These are phyloP conservation scores for Lepraria neglecta DNA, from an alignment of 495 filamentous ascomycete genomes.

Conservation along the genomic window DNA sequence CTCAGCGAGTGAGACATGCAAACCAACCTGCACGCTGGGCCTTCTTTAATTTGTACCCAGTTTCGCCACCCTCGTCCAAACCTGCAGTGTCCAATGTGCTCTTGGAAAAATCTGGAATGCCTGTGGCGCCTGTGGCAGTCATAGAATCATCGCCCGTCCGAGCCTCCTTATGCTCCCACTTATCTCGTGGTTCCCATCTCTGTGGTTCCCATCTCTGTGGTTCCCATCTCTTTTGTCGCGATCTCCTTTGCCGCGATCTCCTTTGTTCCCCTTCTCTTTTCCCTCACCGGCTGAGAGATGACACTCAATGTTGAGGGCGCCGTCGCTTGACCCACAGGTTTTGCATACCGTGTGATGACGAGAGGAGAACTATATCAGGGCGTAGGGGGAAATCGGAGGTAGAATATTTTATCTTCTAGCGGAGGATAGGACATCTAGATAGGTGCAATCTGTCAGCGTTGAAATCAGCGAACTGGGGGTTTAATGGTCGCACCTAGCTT, in stretches of 20 bases:
- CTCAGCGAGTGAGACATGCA: neutral
- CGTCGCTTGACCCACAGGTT: neutral
- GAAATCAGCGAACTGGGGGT: neutral
- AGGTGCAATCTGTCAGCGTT: neutral
- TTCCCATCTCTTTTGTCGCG: too few relatives aligned
- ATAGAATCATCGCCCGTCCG: too few relatives aligned
- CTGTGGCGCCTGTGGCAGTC: neutral
- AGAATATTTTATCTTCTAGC: neutral
- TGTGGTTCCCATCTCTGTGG: too few relatives aligned
- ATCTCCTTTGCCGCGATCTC: neutral
- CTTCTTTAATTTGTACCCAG: conserved; percentile 6
- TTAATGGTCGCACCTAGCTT: conserved; percentile 1
- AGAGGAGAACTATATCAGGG: neutral
- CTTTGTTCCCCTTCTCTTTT: conserved; percentile 4
- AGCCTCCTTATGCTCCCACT: too few relatives aligned
- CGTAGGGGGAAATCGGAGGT: neutral
- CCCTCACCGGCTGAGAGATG: neutral
- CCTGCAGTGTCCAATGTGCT: conserved; percentile 1
- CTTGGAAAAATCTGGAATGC: conserved; percentile 17
- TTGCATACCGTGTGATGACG: neutral
- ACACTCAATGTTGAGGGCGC: neutral
- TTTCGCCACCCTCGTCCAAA: conserved; percentile 17
- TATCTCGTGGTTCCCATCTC: too few relatives aligned
- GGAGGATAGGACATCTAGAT: neutral
- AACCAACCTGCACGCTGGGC: neutral